phyloP scores from a whole-genome alignment of 2,329 filamentous ascomycete genomes.

The Tolypocladium album region DNA sequence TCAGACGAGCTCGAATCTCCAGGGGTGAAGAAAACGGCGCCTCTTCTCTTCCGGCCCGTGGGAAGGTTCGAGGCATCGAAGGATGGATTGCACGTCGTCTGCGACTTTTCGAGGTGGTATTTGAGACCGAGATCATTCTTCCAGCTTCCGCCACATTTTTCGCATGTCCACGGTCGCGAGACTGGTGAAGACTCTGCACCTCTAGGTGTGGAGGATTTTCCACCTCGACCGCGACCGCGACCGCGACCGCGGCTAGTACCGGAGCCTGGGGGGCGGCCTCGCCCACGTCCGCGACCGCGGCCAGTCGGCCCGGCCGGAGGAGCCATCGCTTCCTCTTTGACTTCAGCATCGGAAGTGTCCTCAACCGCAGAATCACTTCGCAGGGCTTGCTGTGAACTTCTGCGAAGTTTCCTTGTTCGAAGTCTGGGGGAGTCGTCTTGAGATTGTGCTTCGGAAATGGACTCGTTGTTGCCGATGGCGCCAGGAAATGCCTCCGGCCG shows the following conservation, averaged over 20 bases:
- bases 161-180: slow-evolving; percentile 31
- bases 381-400: not conserved
- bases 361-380: not conserved
- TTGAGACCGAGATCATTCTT: slow-evolving; percentile 48
- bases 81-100: slow-evolving; percentile 40
- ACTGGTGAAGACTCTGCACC: slow-evolving; percentile 5
- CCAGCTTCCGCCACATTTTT: slow-evolving; percentile 43
- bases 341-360: not conserved
- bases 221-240: not conserved
- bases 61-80: slow-evolving; percentile 9
- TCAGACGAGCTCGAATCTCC: not conserved
- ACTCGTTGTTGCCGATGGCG: no score
- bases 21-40: slow-evolving; percentile 1
- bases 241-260: slow-evolving; percentile 5
- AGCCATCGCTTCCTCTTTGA: not conserved
- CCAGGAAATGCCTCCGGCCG: not conserved
- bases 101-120: slow-evolving; percentile 46
- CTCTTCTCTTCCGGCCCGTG: slow-evolving; percentile 8
- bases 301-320: not conserved
- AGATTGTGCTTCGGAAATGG: not conserved
- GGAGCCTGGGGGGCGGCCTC: not conserved
- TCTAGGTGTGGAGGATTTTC: slow-evolving; percentile 5
- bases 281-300: slow-evolving; percentile 5
- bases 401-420: not conserved
- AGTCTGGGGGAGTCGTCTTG: not conserved